phyloP scores from a whole-genome alignment of 495 filamentous ascomycete species.

The Hypomontagnella monticulosa region DNA sequence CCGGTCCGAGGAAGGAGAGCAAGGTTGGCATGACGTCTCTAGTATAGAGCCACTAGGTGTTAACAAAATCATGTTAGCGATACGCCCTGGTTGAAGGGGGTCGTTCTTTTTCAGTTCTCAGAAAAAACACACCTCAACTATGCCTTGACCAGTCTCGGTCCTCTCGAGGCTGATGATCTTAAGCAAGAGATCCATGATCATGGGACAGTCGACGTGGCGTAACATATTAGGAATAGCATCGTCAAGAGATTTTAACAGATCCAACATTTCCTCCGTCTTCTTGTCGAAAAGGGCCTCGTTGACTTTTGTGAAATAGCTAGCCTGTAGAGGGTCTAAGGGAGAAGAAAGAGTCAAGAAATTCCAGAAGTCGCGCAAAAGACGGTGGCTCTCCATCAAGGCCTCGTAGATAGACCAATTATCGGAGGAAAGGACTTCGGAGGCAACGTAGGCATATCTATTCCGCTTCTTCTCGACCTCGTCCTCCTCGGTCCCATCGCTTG shows the following conservation, averaged over 20 bases:
- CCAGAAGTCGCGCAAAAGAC: slow-evolving; percentile 86
- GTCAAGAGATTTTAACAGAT: slow-evolving; percentile 82
- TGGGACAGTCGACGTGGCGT: slow-evolving; percentile 94
- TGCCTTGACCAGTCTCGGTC: slow-evolving; percentile 87
- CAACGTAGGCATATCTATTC: slow-evolving; percentile 88
- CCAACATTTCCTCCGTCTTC: slow-evolving; percentile 96
- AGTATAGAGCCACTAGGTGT: slow-evolving; percentile 84
- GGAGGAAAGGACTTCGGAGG: slow-evolving; percentile 92
- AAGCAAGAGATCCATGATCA: slow-evolving; percentile 97
- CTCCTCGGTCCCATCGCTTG: slow-evolving; percentile 56
- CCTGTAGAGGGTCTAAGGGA: slow-evolving; percentile 89
- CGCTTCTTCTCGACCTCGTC: slow-evolving; percentile 86
- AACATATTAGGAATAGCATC: slow-evolving; percentile 85
- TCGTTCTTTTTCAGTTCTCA: not conserved
- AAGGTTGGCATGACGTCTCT: slow-evolving; percentile 90
- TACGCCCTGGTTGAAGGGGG: not conserved
- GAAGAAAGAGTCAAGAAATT: slow-evolving; percentile 80
- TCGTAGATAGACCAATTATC: slow-evolving; percentile 97
- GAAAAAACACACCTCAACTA: slow-evolving; percentile 78
- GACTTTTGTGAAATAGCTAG: slow-evolving; percentile 98
- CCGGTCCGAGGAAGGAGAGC: slow-evolving; percentile 84
- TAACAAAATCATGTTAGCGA: slow-evolving; percentile 34
- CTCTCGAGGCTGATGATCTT: slow-evolving; percentile 98
- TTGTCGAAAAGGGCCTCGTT: slow-evolving; percentile 96
- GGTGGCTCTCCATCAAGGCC: slow-evolving; percentile 84